Conservation (phyloP, 2,329 filamentous ascomycete species). For the Zymoseptoria passerinii region DNA sequence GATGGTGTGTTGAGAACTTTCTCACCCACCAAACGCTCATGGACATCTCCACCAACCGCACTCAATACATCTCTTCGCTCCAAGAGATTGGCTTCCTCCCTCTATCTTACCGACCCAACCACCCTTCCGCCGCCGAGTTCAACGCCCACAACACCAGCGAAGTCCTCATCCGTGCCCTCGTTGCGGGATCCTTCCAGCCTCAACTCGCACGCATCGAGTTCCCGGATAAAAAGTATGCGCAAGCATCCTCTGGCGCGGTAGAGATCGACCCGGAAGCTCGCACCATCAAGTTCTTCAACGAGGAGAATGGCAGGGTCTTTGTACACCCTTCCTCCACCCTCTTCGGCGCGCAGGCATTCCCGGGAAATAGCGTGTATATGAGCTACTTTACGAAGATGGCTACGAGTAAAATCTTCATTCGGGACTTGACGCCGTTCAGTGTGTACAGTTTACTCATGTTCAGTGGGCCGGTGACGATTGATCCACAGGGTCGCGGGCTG, state of each 20-base stretch:
- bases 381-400: conserved; percentile 88
- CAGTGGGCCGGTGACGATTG: conserved; percentile 72
- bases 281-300: conserved; percentile 86
- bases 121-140: conserved; percentile 25
- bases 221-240: conserved; percentile 90
- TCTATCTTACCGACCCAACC: conserved; percentile 22
- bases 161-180: conserved; percentile 40
- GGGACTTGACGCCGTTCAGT: conserved; percentile 89
- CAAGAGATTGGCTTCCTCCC: conserved; percentile 73
- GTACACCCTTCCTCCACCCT: conserved; percentile 83
- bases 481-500: conserved; percentile 77
- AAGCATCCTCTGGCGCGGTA: conserved; percentile 77
- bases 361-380: conserved; percentile 66
- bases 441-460: conserved; percentile 83
- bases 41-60: conserved; percentile 79
- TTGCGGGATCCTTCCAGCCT: conserved; percentile 52
- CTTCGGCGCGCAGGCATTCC: conserved; percentile 73
- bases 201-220: conserved; percentile 89
- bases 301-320: conserved; percentile 77
- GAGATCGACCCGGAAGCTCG: conserved; percentile 87
- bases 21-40: conserved; percentile 73
- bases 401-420: conserved; percentile 83
- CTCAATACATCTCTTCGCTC: conserved; percentile 78
- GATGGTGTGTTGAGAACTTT: conserved; percentile 80
- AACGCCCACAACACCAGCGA: conserved; percentile 44